These are phyloP conservation scores for Chlamydomonas eustigma DNA, from an alignment of 139 green algal species.

Conservation along the genomic window DNA sequence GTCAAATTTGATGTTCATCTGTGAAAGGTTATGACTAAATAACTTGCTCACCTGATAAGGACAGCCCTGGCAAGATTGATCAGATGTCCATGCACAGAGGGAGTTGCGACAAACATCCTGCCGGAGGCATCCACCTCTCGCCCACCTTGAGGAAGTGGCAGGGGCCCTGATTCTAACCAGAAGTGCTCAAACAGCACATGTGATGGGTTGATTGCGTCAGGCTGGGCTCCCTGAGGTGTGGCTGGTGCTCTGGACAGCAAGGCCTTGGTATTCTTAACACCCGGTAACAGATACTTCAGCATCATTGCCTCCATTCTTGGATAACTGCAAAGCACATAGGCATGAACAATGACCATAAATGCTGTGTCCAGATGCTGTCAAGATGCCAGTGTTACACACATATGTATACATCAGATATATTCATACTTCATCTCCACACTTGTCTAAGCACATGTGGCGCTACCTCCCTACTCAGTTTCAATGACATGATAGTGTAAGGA, in stretches of 20 bases:
- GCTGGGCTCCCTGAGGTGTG: constrained; percentile 28
- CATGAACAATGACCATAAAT: too few species aligned
- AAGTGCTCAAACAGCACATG: constrained; percentile 91
- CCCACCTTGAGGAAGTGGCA: constrained; percentile 40
- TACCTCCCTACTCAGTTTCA: too few species aligned
- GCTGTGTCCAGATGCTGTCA: too few species aligned
- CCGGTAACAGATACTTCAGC: constrained; percentile 35
- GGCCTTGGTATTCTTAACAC: constrained; percentile 24
- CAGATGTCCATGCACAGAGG: constrained; percentile 74
- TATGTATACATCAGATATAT: too few species aligned
- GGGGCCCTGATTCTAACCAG: constrained; percentile 79
- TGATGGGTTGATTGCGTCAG: not conserved
- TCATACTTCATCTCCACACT: too few species aligned
- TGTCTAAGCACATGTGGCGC: too few species aligned
- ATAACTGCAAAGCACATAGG: not conserved
- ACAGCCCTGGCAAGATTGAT: constrained; percentile 87
- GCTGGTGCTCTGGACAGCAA: constrained; percentile 48
- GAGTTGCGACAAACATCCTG: constrained; percentile 81
- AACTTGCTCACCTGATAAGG: constrained; percentile 59
- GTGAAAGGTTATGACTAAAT: too few species aligned
- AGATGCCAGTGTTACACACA: too few species aligned
- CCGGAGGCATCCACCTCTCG: constrained; percentile 46
- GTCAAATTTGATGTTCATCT: too few species aligned
- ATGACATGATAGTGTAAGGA: not conserved
- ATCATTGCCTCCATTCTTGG: constrained; percentile 71